A percentile compares a stretch with the other conserved stretches of the same genome.
These are phyloP conservation scores for Pulveroboletus frians DNA, from an alignment of 768 basidiomycete genomes.

Conservation along the genomic window DNA sequence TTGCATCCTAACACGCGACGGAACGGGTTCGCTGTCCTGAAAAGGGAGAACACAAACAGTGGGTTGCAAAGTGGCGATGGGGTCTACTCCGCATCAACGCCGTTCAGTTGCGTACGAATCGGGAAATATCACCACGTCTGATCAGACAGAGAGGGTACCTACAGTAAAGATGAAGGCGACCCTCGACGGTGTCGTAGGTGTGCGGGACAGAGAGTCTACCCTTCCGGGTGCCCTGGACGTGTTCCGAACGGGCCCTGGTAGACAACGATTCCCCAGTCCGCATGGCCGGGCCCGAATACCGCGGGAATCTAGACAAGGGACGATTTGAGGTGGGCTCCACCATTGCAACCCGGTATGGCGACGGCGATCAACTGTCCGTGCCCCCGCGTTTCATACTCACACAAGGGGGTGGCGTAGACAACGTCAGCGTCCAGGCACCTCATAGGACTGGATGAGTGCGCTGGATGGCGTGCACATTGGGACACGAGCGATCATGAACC, in stretches of 20 bases:
- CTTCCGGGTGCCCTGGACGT: neutral
- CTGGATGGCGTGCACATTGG: slow-evolving; percentile 4
- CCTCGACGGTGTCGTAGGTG: neutral
- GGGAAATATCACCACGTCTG: slow-evolving; percentile 5
- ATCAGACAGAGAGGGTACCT: slow-evolving; percentile 1
- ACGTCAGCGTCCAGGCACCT: slow-evolving; percentile 2
- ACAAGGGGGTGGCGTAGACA: slow-evolving; percentile 18
- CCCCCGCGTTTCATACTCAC: slow-evolving; percentile 15
- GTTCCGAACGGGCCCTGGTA: neutral
- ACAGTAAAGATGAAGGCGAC: neutral
- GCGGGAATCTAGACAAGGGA: slow-evolving; percentile 6
- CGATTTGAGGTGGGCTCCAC: neutral
- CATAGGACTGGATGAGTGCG: slow-evolving; percentile 1
- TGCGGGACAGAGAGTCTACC: neutral
- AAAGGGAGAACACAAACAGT: neutral
- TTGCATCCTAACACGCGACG: neutral
- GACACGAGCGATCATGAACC: neutral
- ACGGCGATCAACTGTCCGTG: slow-evolving; percentile 29
- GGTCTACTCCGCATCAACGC: slow-evolving; percentile 12
- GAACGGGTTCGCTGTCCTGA: neutral
- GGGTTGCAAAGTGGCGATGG: neutral
- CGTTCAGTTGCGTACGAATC: slow-evolving; percentile 18
- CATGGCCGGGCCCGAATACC: slow-evolving; percentile 11
- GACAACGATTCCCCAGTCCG: neutral
- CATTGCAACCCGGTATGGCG: neutral